Evolutionary conservation across 192 early-diverging fungal genomes (phyloP).

Genomic region (Dissophora globulifera): DNA sequence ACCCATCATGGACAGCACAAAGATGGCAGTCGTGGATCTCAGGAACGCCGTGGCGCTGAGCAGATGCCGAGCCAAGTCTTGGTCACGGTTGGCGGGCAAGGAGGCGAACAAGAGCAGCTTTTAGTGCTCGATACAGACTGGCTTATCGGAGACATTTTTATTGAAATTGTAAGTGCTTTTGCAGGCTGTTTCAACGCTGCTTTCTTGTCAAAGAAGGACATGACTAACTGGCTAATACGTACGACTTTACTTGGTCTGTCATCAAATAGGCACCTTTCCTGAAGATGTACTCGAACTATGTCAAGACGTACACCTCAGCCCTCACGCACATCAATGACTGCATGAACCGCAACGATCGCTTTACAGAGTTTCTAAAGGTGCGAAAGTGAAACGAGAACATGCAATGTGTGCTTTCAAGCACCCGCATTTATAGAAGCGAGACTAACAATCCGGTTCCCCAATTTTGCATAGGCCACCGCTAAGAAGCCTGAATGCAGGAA

Average conservation of each 20-base stretch:
- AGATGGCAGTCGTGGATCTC: conserved; percentile 54
- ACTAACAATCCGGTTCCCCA: too few relatives aligned
- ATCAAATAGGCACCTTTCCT: conserved; percentile 67
- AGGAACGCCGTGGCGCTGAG: conserved; percentile 7
- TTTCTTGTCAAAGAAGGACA: too few relatives aligned
- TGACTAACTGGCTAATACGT: background rate
- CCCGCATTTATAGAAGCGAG: too few relatives aligned
- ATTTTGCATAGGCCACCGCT: conserved; percentile 58
- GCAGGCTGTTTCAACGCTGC: too few relatives aligned
- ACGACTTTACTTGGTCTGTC: conserved; percentile 3
- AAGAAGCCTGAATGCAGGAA: conserved; percentile 60
- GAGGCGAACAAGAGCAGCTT: conserved; percentile 30
- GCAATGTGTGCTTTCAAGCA: too few relatives aligned
- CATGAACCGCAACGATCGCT: conserved; percentile 46
- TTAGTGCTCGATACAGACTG: conserved; percentile 51
- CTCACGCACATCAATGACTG: conserved; percentile 64
- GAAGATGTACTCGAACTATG: conserved; percentile 87
- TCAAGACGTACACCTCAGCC: conserved; percentile 84
- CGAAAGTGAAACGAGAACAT: conserved; percentile 20
- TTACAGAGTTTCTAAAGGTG: conserved; percentile 55
- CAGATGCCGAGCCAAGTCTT: conserved; percentile 34
- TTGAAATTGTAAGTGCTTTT: conserved; percentile 64
- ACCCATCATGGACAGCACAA: background rate
- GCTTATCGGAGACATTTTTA: conserved; percentile 79
- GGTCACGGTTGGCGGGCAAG: conserved; percentile 34